phyloP scores from a whole-genome alignment of 495 filamentous ascomycete genomes.

The Aspergillus biplanus region DNA sequence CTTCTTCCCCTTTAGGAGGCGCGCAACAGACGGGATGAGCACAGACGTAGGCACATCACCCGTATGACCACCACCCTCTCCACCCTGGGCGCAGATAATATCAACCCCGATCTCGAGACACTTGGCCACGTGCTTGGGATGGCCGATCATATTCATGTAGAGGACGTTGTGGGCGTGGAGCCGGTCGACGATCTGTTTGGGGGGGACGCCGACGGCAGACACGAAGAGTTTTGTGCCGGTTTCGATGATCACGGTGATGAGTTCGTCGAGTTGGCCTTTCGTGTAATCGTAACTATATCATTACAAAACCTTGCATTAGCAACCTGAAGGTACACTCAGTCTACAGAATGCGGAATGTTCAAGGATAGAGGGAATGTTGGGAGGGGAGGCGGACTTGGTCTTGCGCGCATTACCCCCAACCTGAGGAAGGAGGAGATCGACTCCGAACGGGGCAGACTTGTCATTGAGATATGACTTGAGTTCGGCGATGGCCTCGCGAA shows the following conservation, averaged over 20 bases:
- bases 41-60: conserved; percentile 86
- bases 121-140: conserved; percentile 97
- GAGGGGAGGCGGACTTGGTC: conserved; percentile 73
- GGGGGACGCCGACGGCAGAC: conserved; percentile 92
- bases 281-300: conserved; percentile 91
- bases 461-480: conserved; percentile 85
- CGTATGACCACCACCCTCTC: conserved; percentile 89
- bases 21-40: conserved; percentile 85
- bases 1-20: conserved; percentile 77
- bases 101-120: conserved; percentile 87
- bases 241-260: conserved; percentile 89
- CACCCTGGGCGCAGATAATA: conserved; percentile 91
- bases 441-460: conserved; percentile 96
- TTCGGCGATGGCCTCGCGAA: conserved; percentile 89
- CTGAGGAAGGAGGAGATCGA: conserved; percentile 92
- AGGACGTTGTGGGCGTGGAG: conserved; percentile 85
- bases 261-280: conserved; percentile 92
- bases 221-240: conserved; percentile 91
- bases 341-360: background rate
- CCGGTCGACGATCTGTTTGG: conserved; percentile 81
- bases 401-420: conserved; percentile 91
- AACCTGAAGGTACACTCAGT: background rate
- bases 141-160: conserved; percentile 99
- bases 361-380: background rate
- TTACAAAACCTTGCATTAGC: conserved; percentile 26